A percentile compares a stretch with the other conserved stretches of the same genome.
These are phyloP conservation scores for Penicillium odoratum DNA, from an alignment of 495 filamentous ascomycete species.

Conservation along the genomic window DNA sequence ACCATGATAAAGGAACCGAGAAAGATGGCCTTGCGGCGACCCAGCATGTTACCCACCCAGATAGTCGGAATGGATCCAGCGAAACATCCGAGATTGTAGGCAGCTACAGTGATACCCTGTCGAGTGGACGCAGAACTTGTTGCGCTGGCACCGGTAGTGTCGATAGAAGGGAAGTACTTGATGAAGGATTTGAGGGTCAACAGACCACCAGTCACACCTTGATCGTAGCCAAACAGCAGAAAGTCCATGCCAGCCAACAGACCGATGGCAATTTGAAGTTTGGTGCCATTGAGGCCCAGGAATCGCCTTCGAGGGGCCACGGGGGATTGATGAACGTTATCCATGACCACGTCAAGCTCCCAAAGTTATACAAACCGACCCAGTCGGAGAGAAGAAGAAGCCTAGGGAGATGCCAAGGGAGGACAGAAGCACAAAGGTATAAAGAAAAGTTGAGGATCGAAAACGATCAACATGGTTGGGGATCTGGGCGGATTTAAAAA, in stretches of 20 bases:
- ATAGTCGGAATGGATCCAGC: constrained; percentile 60
- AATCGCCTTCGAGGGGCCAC: constrained; percentile 38
- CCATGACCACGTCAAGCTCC: not conserved
- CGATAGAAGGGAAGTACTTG: constrained; percentile 56
- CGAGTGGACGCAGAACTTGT: constrained; percentile 43
- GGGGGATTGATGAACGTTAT: not conserved
- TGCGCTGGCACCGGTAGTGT: constrained; percentile 38
- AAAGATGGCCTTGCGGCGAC: constrained; percentile 57
- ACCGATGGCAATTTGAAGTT: constrained; percentile 67
- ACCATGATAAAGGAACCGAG: constrained; percentile 60
- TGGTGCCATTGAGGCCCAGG: constrained; percentile 65
- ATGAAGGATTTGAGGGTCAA: constrained; percentile 56
- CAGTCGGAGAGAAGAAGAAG: not conserved
- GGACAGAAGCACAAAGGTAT: constrained; percentile 4
- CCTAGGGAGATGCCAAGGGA: not conserved
- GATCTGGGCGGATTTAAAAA: constrained; percentile 23
- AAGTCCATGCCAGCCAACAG: constrained; percentile 72
- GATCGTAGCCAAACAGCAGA: constrained; percentile 59
- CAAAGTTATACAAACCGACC: constrained; percentile 3
- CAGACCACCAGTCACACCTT: constrained; percentile 62
- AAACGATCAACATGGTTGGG: constrained; percentile 13
- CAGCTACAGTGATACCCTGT: constrained; percentile 62
- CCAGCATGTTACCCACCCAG: constrained; percentile 58
- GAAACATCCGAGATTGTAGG: constrained; percentile 68
- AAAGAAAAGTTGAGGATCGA: constrained; percentile 1